These are phyloP conservation scores for Crithidia fasciculata DNA, from an alignment of 208 protist genomes.

Conservation along the genomic window DNA sequence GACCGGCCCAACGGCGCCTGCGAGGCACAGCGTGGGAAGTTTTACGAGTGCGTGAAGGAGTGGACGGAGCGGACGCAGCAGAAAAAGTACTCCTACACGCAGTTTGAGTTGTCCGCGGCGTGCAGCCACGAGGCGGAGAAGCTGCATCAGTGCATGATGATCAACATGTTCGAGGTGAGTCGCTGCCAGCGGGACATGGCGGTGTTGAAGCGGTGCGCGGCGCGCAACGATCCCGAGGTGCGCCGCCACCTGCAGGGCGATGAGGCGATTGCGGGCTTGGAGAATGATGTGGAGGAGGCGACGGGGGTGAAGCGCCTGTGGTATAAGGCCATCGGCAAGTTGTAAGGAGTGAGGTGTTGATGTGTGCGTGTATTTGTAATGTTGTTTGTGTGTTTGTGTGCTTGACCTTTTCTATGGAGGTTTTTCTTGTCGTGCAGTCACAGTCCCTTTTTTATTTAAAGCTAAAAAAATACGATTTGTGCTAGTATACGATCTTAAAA, in stretches of 20 bases:
- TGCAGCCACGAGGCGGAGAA: conserved; percentile 78
- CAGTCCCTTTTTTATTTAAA: no score
- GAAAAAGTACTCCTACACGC: conserved; percentile 54
- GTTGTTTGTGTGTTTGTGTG: conserved; percentile 15
- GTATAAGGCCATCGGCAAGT: conserved; percentile 85
- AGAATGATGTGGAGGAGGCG: conserved; percentile 57
- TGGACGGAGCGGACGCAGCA: conserved; percentile 60
- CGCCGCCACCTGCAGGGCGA: conserved; percentile 62
- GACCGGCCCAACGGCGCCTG: conserved; percentile 77
- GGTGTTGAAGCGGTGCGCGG: conserved; percentile 77
- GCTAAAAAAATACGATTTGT: no score
- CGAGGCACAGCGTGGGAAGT: conserved; percentile 63
- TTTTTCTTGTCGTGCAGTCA: no score
- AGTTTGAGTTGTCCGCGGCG: conserved; percentile 59
- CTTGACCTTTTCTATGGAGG: not conserved
- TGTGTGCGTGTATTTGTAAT: not conserved
- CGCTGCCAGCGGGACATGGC: conserved; percentile 76
- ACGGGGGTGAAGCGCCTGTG: conserved; percentile 67
- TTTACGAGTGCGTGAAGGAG: conserved; percentile 84
- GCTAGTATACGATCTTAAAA: no score
- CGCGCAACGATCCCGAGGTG: conserved; percentile 57
- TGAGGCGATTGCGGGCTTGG: conserved; percentile 41
- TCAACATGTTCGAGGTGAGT: conserved; percentile 86
- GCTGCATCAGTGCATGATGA: conserved; percentile 92
- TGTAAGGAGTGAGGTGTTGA: conserved; percentile 31